A percentile compares a stretch with the other conserved stretches of the same genome.
Conservation (phyloP, 306 rosid species). For the Benincasa hispida region DNA sequence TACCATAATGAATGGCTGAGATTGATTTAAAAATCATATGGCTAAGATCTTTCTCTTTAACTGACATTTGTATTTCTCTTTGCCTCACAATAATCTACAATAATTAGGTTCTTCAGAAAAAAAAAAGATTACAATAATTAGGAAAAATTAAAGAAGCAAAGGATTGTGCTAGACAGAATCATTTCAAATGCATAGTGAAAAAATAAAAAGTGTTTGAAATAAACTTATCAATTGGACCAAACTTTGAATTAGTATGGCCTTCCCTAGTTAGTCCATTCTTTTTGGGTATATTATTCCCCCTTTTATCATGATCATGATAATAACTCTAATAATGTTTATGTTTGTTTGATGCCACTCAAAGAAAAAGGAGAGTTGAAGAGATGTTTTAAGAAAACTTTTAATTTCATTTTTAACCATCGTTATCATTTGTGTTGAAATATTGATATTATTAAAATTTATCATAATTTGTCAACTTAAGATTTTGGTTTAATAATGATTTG, state of each 20-base stretch:
- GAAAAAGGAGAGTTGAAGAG: neutral
- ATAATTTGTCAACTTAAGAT: no score
- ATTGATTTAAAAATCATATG: neutral
- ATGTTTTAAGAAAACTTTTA: neutral
- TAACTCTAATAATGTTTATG: neutral
- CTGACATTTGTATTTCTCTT: constrained; percentile 11
- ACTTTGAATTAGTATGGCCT: constrained; percentile 3
- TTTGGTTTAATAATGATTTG: no score
- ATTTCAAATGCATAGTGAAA: constrained; percentile 19
- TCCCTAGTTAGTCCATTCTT: constrained; percentile 1
- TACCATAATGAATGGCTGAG: constrained; percentile 26
- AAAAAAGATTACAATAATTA: no score
- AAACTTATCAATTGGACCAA: constrained; percentile 10
- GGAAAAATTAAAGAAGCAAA: constrained; percentile 8
- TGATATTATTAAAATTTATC: no score
- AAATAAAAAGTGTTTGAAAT: constrained; percentile 5
- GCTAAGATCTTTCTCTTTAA: constrained; percentile 9
- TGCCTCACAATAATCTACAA: constrained; percentile 23
- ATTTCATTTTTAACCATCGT: neutral
- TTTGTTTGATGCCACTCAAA: neutral
- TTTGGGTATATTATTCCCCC: neutral
- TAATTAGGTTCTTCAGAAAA: no score
- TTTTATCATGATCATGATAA: constrained; percentile 16
- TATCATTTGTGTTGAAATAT: no score
- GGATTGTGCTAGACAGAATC: constrained; percentile 58